phyloP scores from a whole-genome alignment of 2,329 filamentous ascomycete genomes.

The Penicillium sp. region DNA sequence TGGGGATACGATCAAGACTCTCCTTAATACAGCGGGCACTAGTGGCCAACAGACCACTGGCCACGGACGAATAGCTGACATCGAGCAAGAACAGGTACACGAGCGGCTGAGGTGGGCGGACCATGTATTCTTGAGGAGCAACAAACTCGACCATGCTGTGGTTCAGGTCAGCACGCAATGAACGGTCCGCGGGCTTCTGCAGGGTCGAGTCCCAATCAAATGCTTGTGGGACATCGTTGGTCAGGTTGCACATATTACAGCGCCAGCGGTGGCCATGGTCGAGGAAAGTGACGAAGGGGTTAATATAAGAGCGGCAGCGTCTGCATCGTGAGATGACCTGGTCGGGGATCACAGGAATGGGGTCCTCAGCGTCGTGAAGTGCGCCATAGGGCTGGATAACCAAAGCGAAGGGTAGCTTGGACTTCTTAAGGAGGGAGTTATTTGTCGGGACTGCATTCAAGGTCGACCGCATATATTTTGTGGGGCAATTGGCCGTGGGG shows the following conservation, averaged over 20 bases:
- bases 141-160: conserved; percentile 97
- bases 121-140: conserved; percentile 99
- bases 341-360: conserved; percentile 88
- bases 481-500: conserved; percentile 83
- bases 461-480: conserved; percentile 93
- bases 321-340: conserved; percentile 96
- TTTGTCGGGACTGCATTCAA: conserved; percentile 92
- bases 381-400: conserved; percentile 95
- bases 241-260: conserved; percentile 99
- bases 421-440: conserved; percentile 92
- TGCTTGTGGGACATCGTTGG: conserved; percentile 97
- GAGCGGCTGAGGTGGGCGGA: conserved; percentile 89
- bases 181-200: conserved; percentile 88
- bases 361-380: conserved; percentile 89
- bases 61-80: conserved; percentile 86
- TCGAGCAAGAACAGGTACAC: conserved; percentile 96
- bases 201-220: conserved; percentile 96
- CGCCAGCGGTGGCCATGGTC: conserved; percentile 98
- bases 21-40: conserved; percentile 91
- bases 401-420: conserved; percentile 89
- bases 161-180: conserved; percentile 90
- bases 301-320: conserved; percentile 95
- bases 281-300: conserved; percentile 93
- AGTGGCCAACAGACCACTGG: conserved; percentile 87
- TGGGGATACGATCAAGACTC: conserved; percentile 95